These are phyloP conservation scores for Serendipita vermifera DNA, from an alignment of 768 basidiomycete genomes.

Conservation along the genomic window DNA sequence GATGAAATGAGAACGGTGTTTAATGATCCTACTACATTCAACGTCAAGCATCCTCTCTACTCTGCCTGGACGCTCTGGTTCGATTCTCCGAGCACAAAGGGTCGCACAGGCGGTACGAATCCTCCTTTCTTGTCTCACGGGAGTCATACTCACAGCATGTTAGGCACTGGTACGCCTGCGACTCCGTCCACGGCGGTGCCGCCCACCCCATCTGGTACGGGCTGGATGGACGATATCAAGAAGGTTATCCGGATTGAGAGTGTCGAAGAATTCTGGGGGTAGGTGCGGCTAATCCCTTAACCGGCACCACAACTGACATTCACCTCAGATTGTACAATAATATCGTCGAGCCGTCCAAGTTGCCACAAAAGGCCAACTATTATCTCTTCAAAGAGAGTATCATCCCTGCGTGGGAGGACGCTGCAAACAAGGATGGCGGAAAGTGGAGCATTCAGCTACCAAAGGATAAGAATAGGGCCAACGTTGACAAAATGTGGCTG, in stretches of 20 bases:
- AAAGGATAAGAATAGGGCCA: constrained; percentile 74
- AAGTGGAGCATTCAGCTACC: constrained; percentile 99
- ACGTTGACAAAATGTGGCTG: constrained; percentile 94
- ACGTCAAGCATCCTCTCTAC: constrained; percentile 96
- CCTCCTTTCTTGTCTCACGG: too few species aligned
- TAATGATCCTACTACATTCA: constrained; percentile 83
- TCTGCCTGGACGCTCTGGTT: constrained; percentile 98
- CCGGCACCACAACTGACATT: not conserved
- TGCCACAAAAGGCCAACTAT: constrained; percentile 96
- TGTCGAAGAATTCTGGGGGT: constrained; percentile 99
- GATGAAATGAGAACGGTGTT: constrained; percentile 85
- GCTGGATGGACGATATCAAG: constrained; percentile 99
- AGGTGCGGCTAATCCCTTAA: constrained; percentile 21
- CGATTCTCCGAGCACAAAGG: constrained; percentile 86
- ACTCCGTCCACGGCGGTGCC: constrained; percentile 47
- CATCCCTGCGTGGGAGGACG: constrained; percentile 95
- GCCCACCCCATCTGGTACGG: constrained; percentile 39
- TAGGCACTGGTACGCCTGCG: constrained; percentile 31
- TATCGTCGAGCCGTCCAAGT: constrained; percentile 85
- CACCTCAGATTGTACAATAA: constrained; percentile 75
- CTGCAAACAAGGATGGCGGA: constrained; percentile 91
- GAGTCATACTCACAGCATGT: too few species aligned
- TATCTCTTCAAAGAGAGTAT: constrained; percentile 99
- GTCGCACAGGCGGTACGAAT: constrained; percentile 37
- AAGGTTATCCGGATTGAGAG: constrained; percentile 91